Base-by-base conservation (phyloP, 2,329 filamentous ascomycete species). In the Aspergillus ibericus region DNA sequence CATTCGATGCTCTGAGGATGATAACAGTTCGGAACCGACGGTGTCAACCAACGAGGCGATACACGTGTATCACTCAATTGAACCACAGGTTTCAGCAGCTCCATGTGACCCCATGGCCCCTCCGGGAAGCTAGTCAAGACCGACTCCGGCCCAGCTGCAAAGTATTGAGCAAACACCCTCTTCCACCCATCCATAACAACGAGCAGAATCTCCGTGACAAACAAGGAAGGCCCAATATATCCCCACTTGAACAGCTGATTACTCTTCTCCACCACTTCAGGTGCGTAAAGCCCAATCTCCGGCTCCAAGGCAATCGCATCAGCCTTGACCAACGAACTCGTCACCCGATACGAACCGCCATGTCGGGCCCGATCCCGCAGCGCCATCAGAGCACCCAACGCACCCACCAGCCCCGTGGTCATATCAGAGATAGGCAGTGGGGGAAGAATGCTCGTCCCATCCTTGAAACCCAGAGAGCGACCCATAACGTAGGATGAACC, bases 401-500 rank as follows among this genome's bases (percentile, higher is more conserved):
- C 60, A 9, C 63, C 65, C 12, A 68, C 51, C 53, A 67, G 35
- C 4, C 64, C 67, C 56, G 65, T 64, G 13, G 59, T 57, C 65
- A 68, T 67, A n/a, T 68, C 67, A 12, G 67, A 68, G 20, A 65
- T 60, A 1, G 66, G 66, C 20, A 68, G 44, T 12, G 62, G 62
- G 0, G 63, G 66, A 3, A 69, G 56, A 15, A 66, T 58, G 52
- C 66, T 62, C 10, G 50, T 63, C 2, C 59, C 63, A 9, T 63
- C 59, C 3, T 53, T 48, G 25, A 55, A 59, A 3, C 70, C 71
- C 22, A 77, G 66, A 1, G 74, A 69, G 32, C 66, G 67, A 3
- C 74, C 77, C 18, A 69, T 76, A 5, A 74, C 64, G 38, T 73
- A 74, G 1, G 73, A 77, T n/a, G 70, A 71, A 1, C 77, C 75